Conservation (phyloP, 306 rosid genomes). For the Quercus variabilis region DNA sequence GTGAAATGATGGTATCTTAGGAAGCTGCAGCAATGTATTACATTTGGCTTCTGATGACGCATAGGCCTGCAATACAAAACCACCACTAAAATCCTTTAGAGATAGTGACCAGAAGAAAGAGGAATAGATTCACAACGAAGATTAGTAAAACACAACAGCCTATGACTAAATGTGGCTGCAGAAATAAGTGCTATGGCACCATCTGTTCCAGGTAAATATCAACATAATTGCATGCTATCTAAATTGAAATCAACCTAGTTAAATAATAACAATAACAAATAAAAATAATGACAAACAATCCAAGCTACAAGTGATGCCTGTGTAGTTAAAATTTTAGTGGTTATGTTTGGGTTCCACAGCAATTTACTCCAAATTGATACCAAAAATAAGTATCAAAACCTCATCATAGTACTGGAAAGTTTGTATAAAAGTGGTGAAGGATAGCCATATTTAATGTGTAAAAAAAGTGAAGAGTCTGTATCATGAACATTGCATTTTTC, state of each 20-base stretch:
- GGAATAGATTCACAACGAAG: conserved; percentile 8
- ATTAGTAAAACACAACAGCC: background rate
- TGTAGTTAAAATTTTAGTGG: background rate
- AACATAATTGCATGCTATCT: background rate
- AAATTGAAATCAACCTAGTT: background rate
- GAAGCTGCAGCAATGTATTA: conserved; percentile 69
- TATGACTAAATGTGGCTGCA: background rate
- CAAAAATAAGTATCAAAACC: background rate
- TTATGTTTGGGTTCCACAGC: background rate
- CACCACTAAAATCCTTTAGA: conserved; percentile 8
- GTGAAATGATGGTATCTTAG: conserved; percentile 96
- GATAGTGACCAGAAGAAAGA: conserved; percentile 14
- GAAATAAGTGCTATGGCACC: background rate
- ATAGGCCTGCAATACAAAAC: conserved; percentile 70
- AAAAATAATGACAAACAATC: background rate
- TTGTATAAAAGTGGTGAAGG: too few species aligned
- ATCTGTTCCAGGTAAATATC: background rate
- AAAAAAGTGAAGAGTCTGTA: background rate
- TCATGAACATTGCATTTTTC: background rate
- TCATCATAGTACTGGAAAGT: background rate
- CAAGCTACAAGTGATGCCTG: background rate
- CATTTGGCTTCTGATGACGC: conserved; percentile 91
- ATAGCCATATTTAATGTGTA: background rate
- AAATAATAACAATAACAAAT: background rate
- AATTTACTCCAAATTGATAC: background rate